These are phyloP conservation scores for Pseudocercospora crystallina DNA, from an alignment of 2,329 filamentous ascomycete species.

Conservation along the genomic window DNA sequence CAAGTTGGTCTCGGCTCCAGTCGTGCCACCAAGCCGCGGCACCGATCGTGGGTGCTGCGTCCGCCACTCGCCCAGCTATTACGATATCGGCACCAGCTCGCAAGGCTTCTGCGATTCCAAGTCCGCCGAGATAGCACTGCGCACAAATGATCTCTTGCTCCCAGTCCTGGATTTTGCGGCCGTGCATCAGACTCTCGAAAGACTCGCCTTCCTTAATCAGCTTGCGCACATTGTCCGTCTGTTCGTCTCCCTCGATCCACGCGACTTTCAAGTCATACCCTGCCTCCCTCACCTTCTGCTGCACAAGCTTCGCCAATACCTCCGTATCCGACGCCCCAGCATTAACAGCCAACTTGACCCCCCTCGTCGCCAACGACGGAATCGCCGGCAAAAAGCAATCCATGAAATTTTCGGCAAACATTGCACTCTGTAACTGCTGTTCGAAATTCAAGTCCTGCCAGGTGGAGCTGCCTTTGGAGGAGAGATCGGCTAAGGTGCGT, in stretches of 20 bases:
- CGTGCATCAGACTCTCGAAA: conserved; percentile 18
- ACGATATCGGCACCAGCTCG: conserved; percentile 42
- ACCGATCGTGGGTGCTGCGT: conserved; percentile 43
- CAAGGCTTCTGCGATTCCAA: conserved; percentile 41
- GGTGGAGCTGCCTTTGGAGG: conserved; percentile 4
- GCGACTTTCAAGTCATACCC: conserved; percentile 44
- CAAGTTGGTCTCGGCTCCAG: conserved; percentile 38
- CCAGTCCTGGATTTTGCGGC: conserved; percentile 21
- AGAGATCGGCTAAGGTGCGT: conserved; percentile 7
- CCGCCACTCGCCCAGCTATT: conserved; percentile 42
- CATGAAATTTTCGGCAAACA: conserved; percentile 39
- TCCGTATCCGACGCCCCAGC: conserved; percentile 46
- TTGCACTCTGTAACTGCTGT: conserved; percentile 15
- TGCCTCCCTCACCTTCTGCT: conserved; percentile 38
- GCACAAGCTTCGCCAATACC: conserved; percentile 41
- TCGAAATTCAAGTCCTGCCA: conserved; percentile 10
- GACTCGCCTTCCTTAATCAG: conserved; percentile 16
- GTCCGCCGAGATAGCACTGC: conserved; percentile 35
- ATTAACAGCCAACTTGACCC: conserved; percentile 48
- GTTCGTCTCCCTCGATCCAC: conserved; percentile 47
- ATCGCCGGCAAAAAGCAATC: conserved; percentile 44
- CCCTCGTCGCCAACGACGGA: conserved; percentile 39
- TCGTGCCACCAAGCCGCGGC: conserved; percentile 44
- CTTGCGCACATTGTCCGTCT: conserved; percentile 16
- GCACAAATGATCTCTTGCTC: conserved; percentile 20